Base-by-base conservation (phyloP, 441 rosid genomes). In the Arabidopsis lyrata region DNA sequence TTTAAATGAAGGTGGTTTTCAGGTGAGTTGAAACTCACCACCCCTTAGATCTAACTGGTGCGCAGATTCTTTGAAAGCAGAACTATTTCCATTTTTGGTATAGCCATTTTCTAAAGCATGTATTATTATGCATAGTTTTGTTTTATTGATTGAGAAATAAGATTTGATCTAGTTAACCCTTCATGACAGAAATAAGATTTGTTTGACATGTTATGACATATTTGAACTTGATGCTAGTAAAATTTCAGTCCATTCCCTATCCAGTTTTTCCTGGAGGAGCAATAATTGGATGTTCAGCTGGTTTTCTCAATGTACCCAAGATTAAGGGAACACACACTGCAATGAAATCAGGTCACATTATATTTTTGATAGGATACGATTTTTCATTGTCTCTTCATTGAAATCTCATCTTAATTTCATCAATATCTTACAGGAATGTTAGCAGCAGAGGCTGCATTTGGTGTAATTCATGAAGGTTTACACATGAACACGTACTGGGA, bases 181-280 rank as follows among this genome's bases (percentile, higher is more conserved):
- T 38, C 0, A 32, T 34, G 15, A 22, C 6, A n/a, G 20, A 48
- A 49, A 53, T 34, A 29, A 18, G 8, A 38, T 22, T 36, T 35
- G 54, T 77, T 31, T 74, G 36, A 20, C 63, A 59, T 77, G 70
- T 77, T 55, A 12, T 67, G 75, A 75, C 81, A 72, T 75, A 77
- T 77, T 77, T 71, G 89, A 88, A 86, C 82, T 63, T 86, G 89
- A 79, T 95, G 87, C 87, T 85, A 89, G 91, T 87, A 84, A 89
- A 84, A 88, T 89, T 92, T 92, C 99, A 95, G 99, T 92, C 98
- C 83, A 84, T 95, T 86, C 98, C 97, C 9, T 95, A 90, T 85
- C 98, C 99, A 87, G 90, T 90, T 83, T 95, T 95, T 68, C 96
- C 97, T 1, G 99, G 99, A 72, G 98, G 99, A 87, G 97, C 92